These are phyloP conservation scores for Aspergillus bombycis DNA, from an alignment of 2,329 filamentous ascomycete species.

Conservation along the genomic window DNA sequence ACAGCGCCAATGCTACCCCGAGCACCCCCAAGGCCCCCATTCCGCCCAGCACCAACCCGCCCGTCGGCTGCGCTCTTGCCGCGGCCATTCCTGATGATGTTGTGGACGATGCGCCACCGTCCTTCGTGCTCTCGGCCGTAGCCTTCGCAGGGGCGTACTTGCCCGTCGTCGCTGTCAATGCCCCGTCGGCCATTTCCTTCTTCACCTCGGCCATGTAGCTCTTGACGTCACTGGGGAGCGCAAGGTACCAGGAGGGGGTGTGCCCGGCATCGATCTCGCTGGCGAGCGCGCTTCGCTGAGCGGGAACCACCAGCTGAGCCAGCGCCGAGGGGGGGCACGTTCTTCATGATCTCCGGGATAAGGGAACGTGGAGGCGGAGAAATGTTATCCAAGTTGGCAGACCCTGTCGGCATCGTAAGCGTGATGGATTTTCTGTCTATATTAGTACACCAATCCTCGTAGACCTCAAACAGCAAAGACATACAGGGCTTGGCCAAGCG, in stretches of 20 bases:
- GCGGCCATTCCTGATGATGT: constrained; percentile 21
- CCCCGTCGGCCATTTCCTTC: constrained; percentile 31
- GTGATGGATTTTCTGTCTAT: constrained; percentile 17
- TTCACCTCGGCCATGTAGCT: constrained; percentile 36
- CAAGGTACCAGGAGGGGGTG: constrained; percentile 37
- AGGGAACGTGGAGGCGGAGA: constrained; percentile 34
- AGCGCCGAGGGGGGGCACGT: constrained; percentile 34
- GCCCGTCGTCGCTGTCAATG: constrained; percentile 27
- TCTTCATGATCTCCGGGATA: constrained; percentile 34
- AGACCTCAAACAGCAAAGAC: neutral
- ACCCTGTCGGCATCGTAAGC: constrained; percentile 20
- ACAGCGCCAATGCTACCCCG: constrained; percentile 28
- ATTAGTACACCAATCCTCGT: constrained; percentile 5
- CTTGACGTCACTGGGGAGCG: constrained; percentile 35
- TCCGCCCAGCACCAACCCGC: constrained; percentile 18
- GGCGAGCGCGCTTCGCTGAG: constrained; percentile 33
- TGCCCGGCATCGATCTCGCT: constrained; percentile 35
- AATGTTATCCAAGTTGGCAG: constrained; percentile 36
- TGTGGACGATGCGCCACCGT: constrained; percentile 9
- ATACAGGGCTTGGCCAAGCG: constrained; percentile 27
- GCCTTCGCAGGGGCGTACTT: constrained; percentile 16
- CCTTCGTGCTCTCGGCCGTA: constrained; percentile 12
- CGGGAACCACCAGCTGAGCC: constrained; percentile 32
- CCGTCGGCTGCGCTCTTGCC: constrained; percentile 22
- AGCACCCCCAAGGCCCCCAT: constrained; percentile 28